Conservation (phyloP, 306 rosid species). For the Dicorynia guianensis region DNA sequence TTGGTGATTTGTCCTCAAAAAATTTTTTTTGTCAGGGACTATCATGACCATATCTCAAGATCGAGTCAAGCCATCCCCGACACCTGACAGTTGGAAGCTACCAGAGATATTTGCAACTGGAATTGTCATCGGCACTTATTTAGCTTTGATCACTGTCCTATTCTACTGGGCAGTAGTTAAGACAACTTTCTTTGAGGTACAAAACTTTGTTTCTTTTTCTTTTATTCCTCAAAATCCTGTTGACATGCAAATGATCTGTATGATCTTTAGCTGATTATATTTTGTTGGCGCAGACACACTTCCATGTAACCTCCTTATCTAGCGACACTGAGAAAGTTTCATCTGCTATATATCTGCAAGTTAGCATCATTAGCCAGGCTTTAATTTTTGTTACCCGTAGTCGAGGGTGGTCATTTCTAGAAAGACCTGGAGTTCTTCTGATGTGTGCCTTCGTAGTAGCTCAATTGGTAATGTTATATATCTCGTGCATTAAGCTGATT, state of each 20-base stretch:
- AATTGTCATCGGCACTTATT: conserved; percentile 81
- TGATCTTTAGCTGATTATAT: conserved; percentile 28
- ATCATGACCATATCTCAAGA: conserved; percentile 92
- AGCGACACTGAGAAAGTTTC: conserved; percentile 66
- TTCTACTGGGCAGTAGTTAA: conserved; percentile 69
- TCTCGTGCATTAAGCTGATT: neutral
- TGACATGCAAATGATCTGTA: neutral
- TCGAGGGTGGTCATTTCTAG: conserved; percentile 76
- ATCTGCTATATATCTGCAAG: conserved; percentile 82
- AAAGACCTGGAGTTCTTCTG: conserved; percentile 78
- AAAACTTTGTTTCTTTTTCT: neutral
- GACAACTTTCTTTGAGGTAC: conserved; percentile 84
- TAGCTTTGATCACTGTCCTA: conserved; percentile 78
- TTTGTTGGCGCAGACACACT: conserved; percentile 61
- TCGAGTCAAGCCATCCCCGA: conserved; percentile 85
- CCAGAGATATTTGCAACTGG: conserved; percentile 90
- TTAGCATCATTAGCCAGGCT: conserved; percentile 91
- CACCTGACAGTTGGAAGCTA: conserved; percentile 91
- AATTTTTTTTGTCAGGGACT: conserved; percentile 55
- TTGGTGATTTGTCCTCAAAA: conserved; percentile 14
- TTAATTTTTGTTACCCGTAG: conserved; percentile 87
- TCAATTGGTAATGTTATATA: conserved; percentile 63
- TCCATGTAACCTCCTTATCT: conserved; percentile 63
- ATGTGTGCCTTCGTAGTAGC: conserved; percentile 84
- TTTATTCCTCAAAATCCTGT: conserved; percentile 18